Base-by-base conservation (phyloP, 2,329 filamentous ascomycete genomes). In the Ophiostoma populinum region DNA sequence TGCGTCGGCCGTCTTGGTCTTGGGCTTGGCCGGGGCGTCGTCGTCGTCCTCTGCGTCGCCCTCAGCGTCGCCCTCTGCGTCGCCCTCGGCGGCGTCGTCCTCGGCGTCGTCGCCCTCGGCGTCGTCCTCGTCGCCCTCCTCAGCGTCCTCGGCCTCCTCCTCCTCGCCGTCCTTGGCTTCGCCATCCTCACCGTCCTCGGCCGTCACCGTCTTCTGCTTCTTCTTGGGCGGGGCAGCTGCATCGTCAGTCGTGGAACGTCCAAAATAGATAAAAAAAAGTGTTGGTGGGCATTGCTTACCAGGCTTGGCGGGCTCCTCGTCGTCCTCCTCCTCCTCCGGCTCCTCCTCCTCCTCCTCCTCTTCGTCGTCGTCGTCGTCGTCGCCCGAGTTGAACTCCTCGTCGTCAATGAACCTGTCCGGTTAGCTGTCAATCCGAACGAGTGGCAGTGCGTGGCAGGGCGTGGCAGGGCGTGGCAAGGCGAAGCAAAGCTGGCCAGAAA, bases 151-250 rank as follows among this genome's bases (percentile, higher is more conserved):
- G 12, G 46, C 43, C 11, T 42, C 44, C 6, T 42, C 44, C 10
- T 36, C 46, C 10, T 42, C 42, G 7, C 41, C 47, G 20, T 49
- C 45, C 24, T 45, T 36, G 13, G 36, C 45, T 13, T 39, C 40
- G 36, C 44, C 47, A 40, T 54, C 55, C 42, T 48, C 48, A 15
- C 41, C 48, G 16, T 41, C 41, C 9, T 49, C 45, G 18, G 49
- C 50, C 17, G 52, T 46, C 37, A 45, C 51, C 18, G 59, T 63
- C 58, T 65, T 67, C 46, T 56, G 57, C 54, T 65, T 66, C 56
- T 67, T 67, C 38, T 57, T 58, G 24, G 63, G 63, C 32, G 60
- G 62, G 35, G 56, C 55, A 11, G 30, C 39, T 44, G 29, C 7
- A 9, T n/a, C 8, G 15, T 33, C 13, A 33, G 31, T 25, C 9